Evolutionary conservation across 1,139 yeast species (phyloP).

Genomic region (Taphrina deformans): DNA sequence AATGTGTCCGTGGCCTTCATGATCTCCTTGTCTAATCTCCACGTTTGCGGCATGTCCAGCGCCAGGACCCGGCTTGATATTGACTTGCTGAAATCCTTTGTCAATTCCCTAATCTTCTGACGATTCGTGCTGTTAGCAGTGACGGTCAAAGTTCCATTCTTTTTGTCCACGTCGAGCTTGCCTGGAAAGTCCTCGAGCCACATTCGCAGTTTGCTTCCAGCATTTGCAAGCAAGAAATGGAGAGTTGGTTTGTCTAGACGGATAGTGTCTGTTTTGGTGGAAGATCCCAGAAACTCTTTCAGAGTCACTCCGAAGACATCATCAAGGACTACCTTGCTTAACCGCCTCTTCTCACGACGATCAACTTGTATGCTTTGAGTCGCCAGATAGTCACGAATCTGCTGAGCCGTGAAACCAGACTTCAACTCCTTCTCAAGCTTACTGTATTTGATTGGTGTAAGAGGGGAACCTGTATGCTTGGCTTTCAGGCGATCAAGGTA

Average conservation of each 20-base stretch:
- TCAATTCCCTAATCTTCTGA: not conserved
- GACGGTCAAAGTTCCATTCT: not conserved
- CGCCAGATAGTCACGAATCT: not conserved
- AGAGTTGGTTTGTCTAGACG: not conserved
- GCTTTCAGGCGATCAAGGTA: not conserved
- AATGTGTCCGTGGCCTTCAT: not conserved
- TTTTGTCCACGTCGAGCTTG: constrained; percentile 1
- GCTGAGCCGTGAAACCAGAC: not conserved
- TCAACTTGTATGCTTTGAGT: too few species aligned
- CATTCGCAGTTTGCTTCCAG: not conserved
- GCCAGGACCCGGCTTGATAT: not conserved
- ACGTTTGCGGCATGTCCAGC: not conserved
- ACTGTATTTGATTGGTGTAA: not conserved
- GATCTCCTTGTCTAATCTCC: not conserved
- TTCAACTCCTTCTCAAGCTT: not conserved
- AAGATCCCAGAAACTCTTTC: not conserved
- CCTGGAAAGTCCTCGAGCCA: not conserved
- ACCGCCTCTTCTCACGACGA: not conserved
- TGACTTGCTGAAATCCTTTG: not conserved
- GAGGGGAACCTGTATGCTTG: not conserved
- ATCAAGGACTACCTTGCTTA: not conserved
- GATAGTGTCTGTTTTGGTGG: not conserved
- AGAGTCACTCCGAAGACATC: not conserved
- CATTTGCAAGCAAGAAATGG: not conserved
- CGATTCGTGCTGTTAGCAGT: not conserved